These are phyloP conservation scores for Pyracantha coccinea DNA, from an alignment of 331 rosid genomes.

Conservation along the genomic window DNA sequence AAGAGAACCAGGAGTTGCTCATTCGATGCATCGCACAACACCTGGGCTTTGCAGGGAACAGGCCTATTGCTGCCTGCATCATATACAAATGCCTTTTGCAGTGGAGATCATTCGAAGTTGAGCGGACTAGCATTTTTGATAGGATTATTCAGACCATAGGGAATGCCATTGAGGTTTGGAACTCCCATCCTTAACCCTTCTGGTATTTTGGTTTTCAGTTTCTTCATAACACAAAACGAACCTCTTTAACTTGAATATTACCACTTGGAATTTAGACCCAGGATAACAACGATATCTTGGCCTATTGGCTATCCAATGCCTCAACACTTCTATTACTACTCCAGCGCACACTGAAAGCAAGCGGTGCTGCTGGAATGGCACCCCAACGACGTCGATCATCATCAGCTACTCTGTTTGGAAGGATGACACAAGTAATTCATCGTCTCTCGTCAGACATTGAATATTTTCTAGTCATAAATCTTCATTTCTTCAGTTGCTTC, in stretches of 20 bases:
- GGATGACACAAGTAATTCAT: conserved; percentile 69
- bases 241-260: conserved; percentile 19
- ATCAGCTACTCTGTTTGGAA: conserved; percentile 67
- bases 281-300: conserved; percentile 71
- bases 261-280: conserved; percentile 49
- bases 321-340: conserved; percentile 80
- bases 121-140: conserved; percentile 73
- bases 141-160: conserved; percentile 73
- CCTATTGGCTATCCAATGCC: conserved; percentile 80
- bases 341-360: conserved; percentile 83
- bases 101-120: conserved; percentile 93
- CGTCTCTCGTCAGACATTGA: conserved; percentile 14
- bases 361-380: conserved; percentile 91
- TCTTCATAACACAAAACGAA: not conserved
- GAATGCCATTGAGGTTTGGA: conserved; percentile 71
- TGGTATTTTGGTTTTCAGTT: conserved; percentile 6
- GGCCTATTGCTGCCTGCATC: conserved; percentile 77
- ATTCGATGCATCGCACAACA: conserved; percentile 68
- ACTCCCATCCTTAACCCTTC: conserved; percentile 8
- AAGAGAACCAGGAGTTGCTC: conserved; percentile 84
- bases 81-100: conserved; percentile 82
- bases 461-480: not conserved
- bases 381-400: conserved; percentile 89
- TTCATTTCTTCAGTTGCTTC: conserved; percentile 16
- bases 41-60: conserved; percentile 68